These are phyloP conservation scores for Phaeotremella skinneri DNA, from an alignment of 768 basidiomycete species.

Conservation along the genomic window DNA sequence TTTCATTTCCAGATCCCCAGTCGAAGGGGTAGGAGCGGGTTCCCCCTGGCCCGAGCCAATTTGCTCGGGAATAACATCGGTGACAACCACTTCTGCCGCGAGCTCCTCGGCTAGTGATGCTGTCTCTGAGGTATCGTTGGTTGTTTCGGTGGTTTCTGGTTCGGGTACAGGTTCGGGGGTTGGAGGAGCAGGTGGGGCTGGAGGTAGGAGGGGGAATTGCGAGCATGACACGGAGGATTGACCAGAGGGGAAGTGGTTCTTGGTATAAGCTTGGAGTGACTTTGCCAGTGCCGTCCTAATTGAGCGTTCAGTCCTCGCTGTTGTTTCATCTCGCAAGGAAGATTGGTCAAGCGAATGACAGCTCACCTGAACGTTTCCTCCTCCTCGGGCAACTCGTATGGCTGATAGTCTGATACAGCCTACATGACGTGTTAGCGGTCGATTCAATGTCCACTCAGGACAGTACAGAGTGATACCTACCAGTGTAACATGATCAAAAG, in stretches of 20 bases:
- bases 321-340: not conserved
- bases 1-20: slow-evolving; percentile 14
- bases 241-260: slow-evolving; percentile 79
- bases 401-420: slow-evolving; percentile 61
- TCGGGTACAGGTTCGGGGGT: not conserved
- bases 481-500: slow-evolving; percentile 79
- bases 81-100: too few species aligned
- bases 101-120: too few species aligned
- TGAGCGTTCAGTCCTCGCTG: not conserved
- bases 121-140: too few species aligned
- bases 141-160: not conserved
- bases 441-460: not conserved
- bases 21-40: slow-evolving; percentile 34
- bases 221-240: slow-evolving; percentile 63
- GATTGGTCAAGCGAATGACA: not conserved
- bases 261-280: slow-evolving; percentile 65
- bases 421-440: slow-evolving; percentile 40
- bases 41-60: slow-evolving; percentile 30
- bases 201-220: slow-evolving; percentile 55
- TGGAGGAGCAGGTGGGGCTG: slow-evolving; percentile 43
- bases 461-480: slow-evolving; percentile 52
- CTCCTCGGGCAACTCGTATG: slow-evolving; percentile 62
- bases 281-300: slow-evolving; percentile 68
- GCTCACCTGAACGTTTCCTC: slow-evolving; percentile 73
- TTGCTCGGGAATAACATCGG: slow-evolving; percentile 36